A percentile compares a stretch with the other conserved stretches of the same genome.
phyloP scores from a whole-genome alignment of 371 early-diverging fungal genomes.

The Mortierella polycephala region DNA sequence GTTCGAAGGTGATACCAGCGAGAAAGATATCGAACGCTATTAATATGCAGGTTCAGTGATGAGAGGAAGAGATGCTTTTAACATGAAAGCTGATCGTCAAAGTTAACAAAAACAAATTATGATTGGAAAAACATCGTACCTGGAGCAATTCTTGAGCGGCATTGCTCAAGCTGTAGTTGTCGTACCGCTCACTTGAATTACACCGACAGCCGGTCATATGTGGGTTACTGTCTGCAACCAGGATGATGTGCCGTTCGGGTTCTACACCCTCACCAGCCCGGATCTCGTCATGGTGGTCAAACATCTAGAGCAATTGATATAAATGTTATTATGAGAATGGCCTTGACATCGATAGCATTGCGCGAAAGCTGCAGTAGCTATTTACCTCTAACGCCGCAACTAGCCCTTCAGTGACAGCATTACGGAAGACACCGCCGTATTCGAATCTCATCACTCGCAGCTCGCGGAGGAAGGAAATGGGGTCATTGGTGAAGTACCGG shows the following conservation, averaged over 20 bases:
- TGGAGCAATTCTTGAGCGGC: constrained; percentile 62
- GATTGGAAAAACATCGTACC: constrained; percentile 37
- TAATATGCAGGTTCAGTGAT: too few relatives aligned
- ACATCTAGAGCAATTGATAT: constrained; percentile 53
- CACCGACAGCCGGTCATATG: constrained; percentile 59
- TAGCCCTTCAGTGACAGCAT: constrained; percentile 72
- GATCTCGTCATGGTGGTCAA: constrained; percentile 63
- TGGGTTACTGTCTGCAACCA: constrained; percentile 66
- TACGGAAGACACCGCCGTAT: constrained; percentile 70
- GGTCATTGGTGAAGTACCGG: constrained; percentile 66
- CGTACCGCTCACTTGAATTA: constrained; percentile 63
- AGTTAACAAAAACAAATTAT: not conserved
- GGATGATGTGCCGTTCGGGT: constrained; percentile 63
- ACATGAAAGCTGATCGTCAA: too few relatives aligned
- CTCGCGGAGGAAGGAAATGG: constrained; percentile 61
- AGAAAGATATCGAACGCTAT: constrained; percentile 40
- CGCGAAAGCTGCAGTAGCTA: not conserved
- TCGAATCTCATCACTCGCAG: constrained; percentile 61
- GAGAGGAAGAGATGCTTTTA: not conserved
- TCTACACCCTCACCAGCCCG: constrained; percentile 52
- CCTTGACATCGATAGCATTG: not conserved
- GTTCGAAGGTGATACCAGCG: constrained; percentile 49
- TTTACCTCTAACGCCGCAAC: constrained; percentile 73
- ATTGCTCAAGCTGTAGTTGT: constrained; percentile 57
- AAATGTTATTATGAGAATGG: not conserved